A percentile compares a stretch with the other conserved stretches of the same genome.
Conservation (phyloP, 176 grass and related monocot species). For the Avena sativa region DNA sequence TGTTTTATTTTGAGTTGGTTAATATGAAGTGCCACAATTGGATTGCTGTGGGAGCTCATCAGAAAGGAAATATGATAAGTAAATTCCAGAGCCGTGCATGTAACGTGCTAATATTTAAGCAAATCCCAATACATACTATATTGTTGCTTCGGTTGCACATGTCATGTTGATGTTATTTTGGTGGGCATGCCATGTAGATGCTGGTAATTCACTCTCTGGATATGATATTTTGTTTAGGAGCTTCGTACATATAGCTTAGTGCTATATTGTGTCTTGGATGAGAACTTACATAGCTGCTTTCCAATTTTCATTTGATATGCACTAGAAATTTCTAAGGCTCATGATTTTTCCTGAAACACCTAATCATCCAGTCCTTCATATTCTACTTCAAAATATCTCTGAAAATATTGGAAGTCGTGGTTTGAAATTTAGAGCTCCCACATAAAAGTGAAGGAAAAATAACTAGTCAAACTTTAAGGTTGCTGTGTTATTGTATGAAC, state of each 20-base stretch:
- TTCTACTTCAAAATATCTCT: background rate
- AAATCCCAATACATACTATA: background rate
- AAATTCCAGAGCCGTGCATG: conserved; percentile 19
- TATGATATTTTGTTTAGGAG: background rate
- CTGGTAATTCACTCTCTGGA: conserved; percentile 13
- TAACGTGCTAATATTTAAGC: background rate
- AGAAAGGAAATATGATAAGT: conserved; percentile 25
- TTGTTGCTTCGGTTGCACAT: conserved; percentile 1
- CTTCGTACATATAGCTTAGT: background rate
- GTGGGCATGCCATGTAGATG: background rate
- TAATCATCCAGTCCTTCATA: background rate
- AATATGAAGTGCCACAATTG: conserved; percentile 24
- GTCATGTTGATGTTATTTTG: background rate
- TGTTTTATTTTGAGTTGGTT: conserved; percentile 18
- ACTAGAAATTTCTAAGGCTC: background rate
- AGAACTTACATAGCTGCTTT: background rate
- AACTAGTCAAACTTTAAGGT: background rate
- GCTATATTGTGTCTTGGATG: conserved; percentile 4
- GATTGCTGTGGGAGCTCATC: background rate
- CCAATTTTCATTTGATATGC: conserved; percentile 29
- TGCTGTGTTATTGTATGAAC: conserved; percentile 1
- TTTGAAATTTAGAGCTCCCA: conserved; percentile 1
- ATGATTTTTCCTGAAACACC: background rate
- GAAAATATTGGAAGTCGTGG: conserved; percentile 17
- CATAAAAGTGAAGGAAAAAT: background rate